phyloP scores from a whole-genome alignment of 768 basidiomycete species.

The Tremella yokohamensis region DNA sequence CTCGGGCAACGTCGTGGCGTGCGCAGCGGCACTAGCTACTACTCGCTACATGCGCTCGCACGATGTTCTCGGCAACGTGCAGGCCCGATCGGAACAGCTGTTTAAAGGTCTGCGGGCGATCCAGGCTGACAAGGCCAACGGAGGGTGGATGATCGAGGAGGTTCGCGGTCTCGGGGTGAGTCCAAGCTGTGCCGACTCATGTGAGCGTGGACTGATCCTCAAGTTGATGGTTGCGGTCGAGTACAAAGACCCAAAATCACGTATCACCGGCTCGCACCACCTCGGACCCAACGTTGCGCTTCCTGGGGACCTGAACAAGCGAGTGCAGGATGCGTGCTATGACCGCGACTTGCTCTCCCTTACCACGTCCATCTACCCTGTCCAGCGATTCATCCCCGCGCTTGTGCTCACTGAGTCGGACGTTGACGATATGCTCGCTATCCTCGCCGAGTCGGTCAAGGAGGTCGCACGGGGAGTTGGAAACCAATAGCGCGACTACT shows the following conservation, averaged over 20 bases:
- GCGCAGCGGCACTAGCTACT: slow-evolving; percentile 84
- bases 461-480: slow-evolving; percentile 20
- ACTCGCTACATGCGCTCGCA: slow-evolving; percentile 73
- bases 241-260: slow-evolving; percentile 57
- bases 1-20: slow-evolving; percentile 85
- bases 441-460: slow-evolving; percentile 53
- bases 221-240: slow-evolving; percentile 72
- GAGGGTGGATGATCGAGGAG: slow-evolving; percentile 68
- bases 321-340: slow-evolving; percentile 72
- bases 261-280: slow-evolving; percentile 18
- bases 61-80: slow-evolving; percentile 74
- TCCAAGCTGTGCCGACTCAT: background rate
- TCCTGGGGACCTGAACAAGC: slow-evolving; percentile 60
- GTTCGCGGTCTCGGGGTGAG: slow-evolving; percentile 70
- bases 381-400: slow-evolving; percentile 77
- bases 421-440: slow-evolving; percentile 57
- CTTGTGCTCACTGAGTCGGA: slow-evolving; percentile 75
- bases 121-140: slow-evolving; percentile 56
- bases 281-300: slow-evolving; percentile 29
- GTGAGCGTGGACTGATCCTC: slow-evolving; percentile 7
- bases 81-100: slow-evolving; percentile 72
- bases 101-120: slow-evolving; percentile 63
- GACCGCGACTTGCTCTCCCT: slow-evolving; percentile 82
- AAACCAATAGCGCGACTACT: background rate
- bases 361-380: slow-evolving; percentile 63